Percentiles rank a stretch among this genome's conserved stretches.
These are phyloP conservation scores for Nymphaea thermarum DNA, from an alignment of 164 flowering plant species.

Conservation along the genomic window DNA sequence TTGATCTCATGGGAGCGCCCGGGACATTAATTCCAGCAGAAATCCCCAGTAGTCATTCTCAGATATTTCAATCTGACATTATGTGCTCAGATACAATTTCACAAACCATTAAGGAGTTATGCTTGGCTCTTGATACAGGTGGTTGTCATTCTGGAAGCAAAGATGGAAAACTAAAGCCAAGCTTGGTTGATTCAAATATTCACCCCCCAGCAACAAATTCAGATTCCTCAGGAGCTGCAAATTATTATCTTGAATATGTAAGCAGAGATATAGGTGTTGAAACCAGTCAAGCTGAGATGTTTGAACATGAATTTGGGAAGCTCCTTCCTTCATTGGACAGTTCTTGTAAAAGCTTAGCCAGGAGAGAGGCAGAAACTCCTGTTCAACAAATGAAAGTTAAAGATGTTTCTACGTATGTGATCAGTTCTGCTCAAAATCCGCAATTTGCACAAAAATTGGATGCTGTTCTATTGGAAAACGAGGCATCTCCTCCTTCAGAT, in stretches of 20 bases:
- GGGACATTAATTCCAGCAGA: slow-evolving; percentile 92
- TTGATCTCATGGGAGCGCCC: slow-evolving; percentile 98
- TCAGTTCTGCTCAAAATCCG: slow-evolving; percentile 76
- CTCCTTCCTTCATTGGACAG: slow-evolving; percentile 30
- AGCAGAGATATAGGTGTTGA: slow-evolving; percentile 10
- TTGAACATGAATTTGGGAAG: slow-evolving; percentile 46
- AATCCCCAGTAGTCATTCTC: slow-evolving; percentile 49
- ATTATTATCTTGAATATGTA: slow-evolving; percentile 7
- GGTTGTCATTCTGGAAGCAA: not conserved
- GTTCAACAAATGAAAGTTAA: slow-evolving; percentile 62
- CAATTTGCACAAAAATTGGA: slow-evolving; percentile 79
- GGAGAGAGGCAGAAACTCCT: slow-evolving; percentile 28
- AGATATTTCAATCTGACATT: slow-evolving; percentile 27
- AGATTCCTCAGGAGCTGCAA: slow-evolving; percentile 16
- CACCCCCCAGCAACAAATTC: slow-evolving; percentile 13
- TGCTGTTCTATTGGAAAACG: slow-evolving; percentile 77
- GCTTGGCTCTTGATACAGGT: slow-evolving; percentile 19
- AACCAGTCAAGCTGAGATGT: slow-evolving; percentile 27
- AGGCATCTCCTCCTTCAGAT: slow-evolving; percentile 71
- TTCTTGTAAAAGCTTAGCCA: slow-evolving; percentile 20
- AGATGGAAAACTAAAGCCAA: slow-evolving; percentile 4
- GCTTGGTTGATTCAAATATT: slow-evolving; percentile 11
- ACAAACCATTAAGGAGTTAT: slow-evolving; percentile 15
- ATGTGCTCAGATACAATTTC: slow-evolving; percentile 21
- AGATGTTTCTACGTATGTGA: slow-evolving; percentile 72